Percentiles rank a stretch among this genome's conserved stretches.
These are phyloP conservation scores for Boechera retrofracta DNA, from an alignment of 345 rosid species.

Conservation along the genomic window DNA sequence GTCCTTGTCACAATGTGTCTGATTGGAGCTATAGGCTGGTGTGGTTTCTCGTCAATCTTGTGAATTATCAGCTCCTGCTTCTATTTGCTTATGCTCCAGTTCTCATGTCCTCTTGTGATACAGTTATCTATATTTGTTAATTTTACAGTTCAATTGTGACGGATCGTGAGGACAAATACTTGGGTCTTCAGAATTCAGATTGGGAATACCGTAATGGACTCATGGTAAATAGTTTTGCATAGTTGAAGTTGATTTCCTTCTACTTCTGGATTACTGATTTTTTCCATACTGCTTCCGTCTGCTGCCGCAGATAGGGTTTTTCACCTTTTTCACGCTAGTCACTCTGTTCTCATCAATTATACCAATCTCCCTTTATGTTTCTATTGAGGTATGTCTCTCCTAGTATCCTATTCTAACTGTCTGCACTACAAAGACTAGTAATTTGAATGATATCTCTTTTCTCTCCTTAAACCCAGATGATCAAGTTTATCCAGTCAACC, in stretches of 20 bases:
- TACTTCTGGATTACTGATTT: slow-evolving; percentile 18
- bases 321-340: slow-evolving; percentile 84
- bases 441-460: slow-evolving; percentile 32
- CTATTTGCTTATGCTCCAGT: slow-evolving; percentile 14
- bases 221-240: slow-evolving; percentile 57
- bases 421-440: slow-evolving; percentile 12
- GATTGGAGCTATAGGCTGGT: slow-evolving; percentile 96
- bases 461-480: slow-evolving; percentile 64
- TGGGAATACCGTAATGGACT: slow-evolving; percentile 79
- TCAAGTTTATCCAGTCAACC: slow-evolving; percentile 96
- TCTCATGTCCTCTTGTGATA: slow-evolving; percentile 22
- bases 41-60: slow-evolving; percentile 35
- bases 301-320: slow-evolving; percentile 69
- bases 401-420: slow-evolving; percentile 22
- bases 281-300: slow-evolving; percentile 35
- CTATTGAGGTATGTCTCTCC: slow-evolving; percentile 79
- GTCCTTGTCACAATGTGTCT: slow-evolving; percentile 88
- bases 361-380: slow-evolving; percentile 96
- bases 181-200: slow-evolving; percentile 59
- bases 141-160: slow-evolving; percentile 87
- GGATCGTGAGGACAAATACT: slow-evolving; percentile 66
- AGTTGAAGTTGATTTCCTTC: slow-evolving; percentile 32
- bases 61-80: slow-evolving; percentile 24
- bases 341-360: slow-evolving; percentile 95
- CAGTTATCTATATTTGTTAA: slow-evolving; percentile 41